These are phyloP conservation scores for Debaryomyces maramus DNA, from an alignment of 805 yeast genomes.

Conservation along the genomic window DNA sequence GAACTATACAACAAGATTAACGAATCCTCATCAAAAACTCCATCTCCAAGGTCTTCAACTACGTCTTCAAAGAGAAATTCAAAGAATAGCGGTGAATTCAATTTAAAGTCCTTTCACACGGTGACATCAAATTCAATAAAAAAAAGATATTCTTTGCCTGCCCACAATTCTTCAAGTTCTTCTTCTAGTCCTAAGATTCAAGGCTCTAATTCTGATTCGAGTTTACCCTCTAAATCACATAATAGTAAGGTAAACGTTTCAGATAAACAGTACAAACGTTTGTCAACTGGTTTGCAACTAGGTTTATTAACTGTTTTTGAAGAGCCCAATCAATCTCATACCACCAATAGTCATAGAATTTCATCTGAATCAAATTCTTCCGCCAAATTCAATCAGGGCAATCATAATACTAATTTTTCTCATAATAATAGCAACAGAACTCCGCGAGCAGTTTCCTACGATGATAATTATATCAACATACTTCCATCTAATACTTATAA, in stretches of 20 bases:
- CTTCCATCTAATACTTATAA: slow-evolving; percentile 18
- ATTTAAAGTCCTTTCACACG: slow-evolving; percentile 38
- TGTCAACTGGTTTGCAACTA: slow-evolving; percentile 38
- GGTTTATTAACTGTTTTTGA: slow-evolving; percentile 42
- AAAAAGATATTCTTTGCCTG: slow-evolving; percentile 25
- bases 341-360: not conserved
- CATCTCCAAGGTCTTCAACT: slow-evolving; percentile 13
- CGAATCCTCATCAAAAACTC: slow-evolving; percentile 9
- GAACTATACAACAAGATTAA: slow-evolving; percentile 12
- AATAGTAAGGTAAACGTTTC: slow-evolving; percentile 2
- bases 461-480: slow-evolving; percentile 26
- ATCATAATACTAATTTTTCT: not conserved
- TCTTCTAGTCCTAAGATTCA: slow-evolving; percentile 7
- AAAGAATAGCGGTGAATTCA: slow-evolving; percentile 19
- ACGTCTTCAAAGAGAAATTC: slow-evolving; percentile 22
- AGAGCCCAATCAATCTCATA: slow-evolving; percentile 17
- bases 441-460: slow-evolving; percentile 13
- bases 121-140: slow-evolving; percentile 16
- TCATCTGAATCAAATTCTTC: not conserved
- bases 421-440: not conserved
- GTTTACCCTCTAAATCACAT: not conserved
- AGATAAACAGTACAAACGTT: slow-evolving; percentile 28
- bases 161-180: slow-evolving; percentile 9
- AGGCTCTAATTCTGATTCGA: slow-evolving; percentile 1
- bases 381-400: not conserved